Base-by-base conservation (phyloP, 2,329 filamentous ascomycete species). In the Fusarium sp. region DNA sequence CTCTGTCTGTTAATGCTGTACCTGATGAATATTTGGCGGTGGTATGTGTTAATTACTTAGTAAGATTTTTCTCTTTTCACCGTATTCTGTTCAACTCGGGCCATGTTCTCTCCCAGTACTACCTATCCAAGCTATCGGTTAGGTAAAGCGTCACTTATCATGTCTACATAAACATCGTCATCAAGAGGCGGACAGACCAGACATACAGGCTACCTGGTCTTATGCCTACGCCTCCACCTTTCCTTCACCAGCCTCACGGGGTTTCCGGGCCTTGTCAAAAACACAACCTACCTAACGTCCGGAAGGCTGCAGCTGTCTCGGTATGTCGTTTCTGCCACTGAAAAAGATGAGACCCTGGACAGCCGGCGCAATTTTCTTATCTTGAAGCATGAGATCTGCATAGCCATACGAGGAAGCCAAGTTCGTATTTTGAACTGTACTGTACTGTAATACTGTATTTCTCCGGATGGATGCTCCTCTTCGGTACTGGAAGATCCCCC, bases 401-500 rank as follows among this genome's bases (percentile, higher is more conserved):
- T 38, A 34, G 66, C 42, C 67, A 68, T 71, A 71, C 68, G 68
- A 71, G 68, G 25, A 47, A 27, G 53, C 29, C 40, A 38, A 38
- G 70, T 71, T 75, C 73, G 67, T 75, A 74, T 74, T 72, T 63
- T 55, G 34, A 38, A n/a, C 34, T 25, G 61, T 54, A 22, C 29
- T 22, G 60, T 56, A 20, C 54, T 68, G 54, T 40, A 44, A 51
- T 46, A 44, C 40, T 50, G 50, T 53, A 53, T 53, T 40, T 53
- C 25, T 42, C 44, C 56, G 66, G 61, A 56, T 58, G 66, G 61
- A 56, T 58, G 44, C 53, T 59, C 68, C 59, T 42, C 64, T 44
- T 69, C 66, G 70, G 70, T 69, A 73, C 56, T 75, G 53, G 59
- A 52, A 63, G 46, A 59, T 59, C 70, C 71, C 69, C 63, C 65